phyloP scores from a whole-genome alignment of 208 protist genomes.

The Lotmaria passim region DNA sequence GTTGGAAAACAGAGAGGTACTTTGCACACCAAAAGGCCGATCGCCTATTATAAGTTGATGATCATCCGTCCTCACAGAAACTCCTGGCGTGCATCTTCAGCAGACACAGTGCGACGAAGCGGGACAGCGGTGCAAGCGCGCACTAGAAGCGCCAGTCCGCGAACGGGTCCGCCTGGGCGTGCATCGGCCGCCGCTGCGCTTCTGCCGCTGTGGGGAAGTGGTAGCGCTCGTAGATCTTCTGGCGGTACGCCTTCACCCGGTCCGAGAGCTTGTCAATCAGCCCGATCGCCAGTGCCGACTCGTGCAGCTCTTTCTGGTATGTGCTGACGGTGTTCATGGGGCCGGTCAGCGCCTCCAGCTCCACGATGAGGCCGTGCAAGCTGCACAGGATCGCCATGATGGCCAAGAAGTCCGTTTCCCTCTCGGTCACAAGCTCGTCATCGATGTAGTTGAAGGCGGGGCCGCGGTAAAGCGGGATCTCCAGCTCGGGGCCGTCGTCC shows the following conservation, averaged over 20 bases:
- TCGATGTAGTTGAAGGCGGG: slow-evolving; percentile 39
- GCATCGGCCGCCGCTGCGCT: slow-evolving; percentile 7
- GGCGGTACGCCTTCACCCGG: slow-evolving; percentile 18
- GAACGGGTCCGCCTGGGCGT: slow-evolving; percentile 25
- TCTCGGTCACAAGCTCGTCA: slow-evolving; percentile 25
- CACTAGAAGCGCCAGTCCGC: slow-evolving; percentile 10
- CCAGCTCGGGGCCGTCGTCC: background rate
- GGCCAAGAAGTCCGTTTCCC: slow-evolving; percentile 39
- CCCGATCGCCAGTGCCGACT: slow-evolving; percentile 23
- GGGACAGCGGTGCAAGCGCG: slow-evolving; percentile 11
- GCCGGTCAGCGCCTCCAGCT: slow-evolving; percentile 19
- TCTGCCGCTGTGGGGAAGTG: slow-evolving; percentile 27
- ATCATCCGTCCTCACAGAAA: too few species aligned
- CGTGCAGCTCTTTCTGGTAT: slow-evolving; percentile 47
- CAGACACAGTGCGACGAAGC: too few species aligned
- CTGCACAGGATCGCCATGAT: slow-evolving; percentile 28
- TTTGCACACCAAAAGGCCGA: too few species aligned
- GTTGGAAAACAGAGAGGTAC: too few species aligned
- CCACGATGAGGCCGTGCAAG: slow-evolving; percentile 35
- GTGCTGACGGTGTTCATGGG: slow-evolving; percentile 21
- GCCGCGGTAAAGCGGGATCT: slow-evolving; percentile 26
- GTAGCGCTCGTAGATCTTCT: slow-evolving; percentile 23
- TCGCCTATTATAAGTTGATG: too few species aligned
- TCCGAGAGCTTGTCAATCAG: slow-evolving; percentile 33
- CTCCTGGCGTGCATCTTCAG: too few species aligned